Conservation (phyloP, 305 asterid species). For the Solanum hybrid region DNA sequence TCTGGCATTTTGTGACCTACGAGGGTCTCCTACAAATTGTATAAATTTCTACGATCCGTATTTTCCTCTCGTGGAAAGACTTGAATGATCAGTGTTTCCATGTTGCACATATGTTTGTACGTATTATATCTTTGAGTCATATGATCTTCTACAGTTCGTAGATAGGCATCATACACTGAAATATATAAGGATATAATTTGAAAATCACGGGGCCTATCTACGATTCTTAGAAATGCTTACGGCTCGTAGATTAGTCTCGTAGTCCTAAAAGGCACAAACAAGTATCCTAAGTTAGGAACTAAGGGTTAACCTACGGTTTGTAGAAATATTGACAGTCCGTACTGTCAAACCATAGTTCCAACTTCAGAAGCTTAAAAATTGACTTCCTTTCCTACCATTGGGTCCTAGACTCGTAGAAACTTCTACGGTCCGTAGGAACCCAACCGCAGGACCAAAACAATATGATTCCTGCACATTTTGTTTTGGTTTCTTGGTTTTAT, state of each 20-base stretch:
- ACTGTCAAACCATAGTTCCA: background rate
- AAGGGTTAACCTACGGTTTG: background rate
- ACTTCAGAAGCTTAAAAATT: background rate
- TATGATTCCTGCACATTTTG: background rate
- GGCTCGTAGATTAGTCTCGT: background rate
- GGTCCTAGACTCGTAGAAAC: background rate
- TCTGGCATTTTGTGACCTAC: background rate
- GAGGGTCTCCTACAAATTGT: background rate
- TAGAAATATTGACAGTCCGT: background rate
- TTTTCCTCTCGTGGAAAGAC: background rate
- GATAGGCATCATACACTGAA: background rate
- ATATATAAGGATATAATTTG: background rate
- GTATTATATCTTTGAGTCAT: background rate
- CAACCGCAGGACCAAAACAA: background rate
- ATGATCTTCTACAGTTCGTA: too few species aligned
- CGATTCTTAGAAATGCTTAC: too few species aligned
- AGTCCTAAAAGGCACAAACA: background rate
- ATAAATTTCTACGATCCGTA: too few species aligned
- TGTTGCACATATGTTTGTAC: background rate
- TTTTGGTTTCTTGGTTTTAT: background rate
- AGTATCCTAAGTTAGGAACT: background rate
- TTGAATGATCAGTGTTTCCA: background rate
- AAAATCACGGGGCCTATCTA: background rate
- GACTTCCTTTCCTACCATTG: background rate
- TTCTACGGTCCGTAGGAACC: background rate